Evolutionary conservation across 805 yeast genomes (phyloP).

Genomic region (Myxozyma udenii): DNA sequence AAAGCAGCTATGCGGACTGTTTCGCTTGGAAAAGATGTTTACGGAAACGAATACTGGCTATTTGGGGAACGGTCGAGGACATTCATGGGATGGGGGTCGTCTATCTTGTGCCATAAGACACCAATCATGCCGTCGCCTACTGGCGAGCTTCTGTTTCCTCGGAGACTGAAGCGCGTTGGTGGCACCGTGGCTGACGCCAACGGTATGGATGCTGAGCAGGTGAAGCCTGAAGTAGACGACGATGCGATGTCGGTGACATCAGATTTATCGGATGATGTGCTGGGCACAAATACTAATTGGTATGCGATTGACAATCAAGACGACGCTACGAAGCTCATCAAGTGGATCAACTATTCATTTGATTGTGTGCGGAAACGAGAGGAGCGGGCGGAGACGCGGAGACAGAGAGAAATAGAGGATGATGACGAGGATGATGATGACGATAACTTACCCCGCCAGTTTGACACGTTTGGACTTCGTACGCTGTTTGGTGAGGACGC

Average conservation of each 20-base stretch:
- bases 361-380: conserved; percentile 4
- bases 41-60: conserved; percentile 40
- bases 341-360: conserved; percentile 20
- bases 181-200: neutral
- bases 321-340: conserved; percentile 21
- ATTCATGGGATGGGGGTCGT: conserved; percentile 38
- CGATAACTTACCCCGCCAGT: neutral
- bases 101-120: conserved; percentile 35
- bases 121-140: conserved; percentile 25
- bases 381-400: neutral
- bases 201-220: neutral
- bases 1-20: conserved; percentile 37
- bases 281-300: conserved; percentile 28
- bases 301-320: conserved; percentile 18
- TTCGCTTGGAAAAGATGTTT: conserved; percentile 38
- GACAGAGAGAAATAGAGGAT: neutral
- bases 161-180: neutral
- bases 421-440: neutral
- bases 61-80: conserved; percentile 38
- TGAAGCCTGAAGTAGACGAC: conserved; percentile 1
- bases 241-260: conserved; percentile 19
- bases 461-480: neutral
- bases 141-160: conserved; percentile 24
- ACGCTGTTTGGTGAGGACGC: neutral
- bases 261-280: conserved; percentile 15